These are phyloP conservation scores for Bruguiera parviflora DNA, from an alignment of 345 rosid species.

Conservation along the genomic window DNA sequence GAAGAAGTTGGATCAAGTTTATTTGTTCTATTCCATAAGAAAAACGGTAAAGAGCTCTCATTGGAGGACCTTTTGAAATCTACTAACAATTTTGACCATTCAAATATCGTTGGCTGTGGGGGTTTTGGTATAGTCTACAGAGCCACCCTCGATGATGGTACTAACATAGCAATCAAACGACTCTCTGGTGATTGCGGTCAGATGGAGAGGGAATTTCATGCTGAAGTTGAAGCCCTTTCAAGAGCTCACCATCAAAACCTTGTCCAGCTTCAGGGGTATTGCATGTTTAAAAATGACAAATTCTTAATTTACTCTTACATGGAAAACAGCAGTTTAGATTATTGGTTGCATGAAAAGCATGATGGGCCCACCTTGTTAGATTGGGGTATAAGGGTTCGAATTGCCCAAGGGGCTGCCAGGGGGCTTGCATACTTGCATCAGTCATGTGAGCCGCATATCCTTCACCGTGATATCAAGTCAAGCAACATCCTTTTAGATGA, in stretches of 20 bases:
- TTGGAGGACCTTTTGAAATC: conserved; percentile 63
- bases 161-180: conserved; percentile 67
- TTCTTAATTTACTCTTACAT: conserved; percentile 81
- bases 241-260: conserved; percentile 87
- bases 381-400: conserved; percentile 63
- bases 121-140: conserved; percentile 87
- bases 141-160: conserved; percentile 65
- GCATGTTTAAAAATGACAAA: conserved; percentile 50
- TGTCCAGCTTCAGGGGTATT: conserved; percentile 74
- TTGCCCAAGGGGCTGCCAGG: conserved; percentile 68
- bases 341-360: conserved; percentile 74
- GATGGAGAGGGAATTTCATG: conserved; percentile 77
- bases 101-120: conserved; percentile 81
- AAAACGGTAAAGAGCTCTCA: conserved; percentile 43
- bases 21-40: conserved; percentile 60
- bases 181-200: conserved; percentile 85
- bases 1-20: conserved; percentile 51
- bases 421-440: conserved; percentile 75
- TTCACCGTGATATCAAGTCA: conserved; percentile 80
- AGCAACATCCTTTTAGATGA: conserved; percentile 78
- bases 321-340: conserved; percentile 90
- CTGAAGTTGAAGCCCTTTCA: conserved; percentile 87
- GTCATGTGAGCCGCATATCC: conserved; percentile 75
- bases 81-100: conserved; percentile 68
- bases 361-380: conserved; percentile 61